Evolutionary conservation across 345 rosid species (phyloP), one percentile per base, ranked within the genome.

Genomic region (Nephelium lappaceum): DNA sequence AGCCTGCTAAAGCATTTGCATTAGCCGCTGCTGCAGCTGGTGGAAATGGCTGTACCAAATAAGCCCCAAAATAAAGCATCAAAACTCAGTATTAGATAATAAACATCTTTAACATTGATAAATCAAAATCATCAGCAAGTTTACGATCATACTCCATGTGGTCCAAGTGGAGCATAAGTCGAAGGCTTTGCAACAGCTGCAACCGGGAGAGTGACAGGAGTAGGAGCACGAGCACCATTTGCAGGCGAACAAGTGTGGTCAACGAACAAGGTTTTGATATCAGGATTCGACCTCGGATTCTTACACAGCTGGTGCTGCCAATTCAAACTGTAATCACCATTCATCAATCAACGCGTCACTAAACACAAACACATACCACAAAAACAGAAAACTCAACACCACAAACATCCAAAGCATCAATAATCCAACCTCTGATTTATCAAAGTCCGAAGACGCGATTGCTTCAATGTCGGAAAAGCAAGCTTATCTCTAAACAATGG

Each of bases 221-320:
- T 81, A 78, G 93, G 82, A 45, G 88, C 90, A 67, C 87, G 91
- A 73, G 93, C 89, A 71, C 92, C 92, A 80, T 91, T 89, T 31
- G 87, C 49, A 84, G 93, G 92, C 0, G 89, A 70, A 67, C 95
- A 91, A 41, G 83, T 41, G 73, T 91, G 95, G 78, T 91, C 92
- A 10, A 72, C 85, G 69, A 89, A 91, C 75, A 91, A 74, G 73
- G 95, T 91, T 82, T 88, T 88, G 73, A 91, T 91, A 76, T 91
- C 93, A 45, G 95, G 93, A 73, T 89, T 89, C 15, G 92, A 61
- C 90, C 93, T 89, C 2, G 92, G 93, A 64, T 87, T 88, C 82
- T 91, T 89, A 83, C 95, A 91, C 23, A 89, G 83, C 83, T 88
- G 92, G 80, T 91, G 95, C 82, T 91, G 95, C 95, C 95, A 91